A percentile compares a stretch with the other conserved stretches of the same genome.
Conservation (phyloP, 2,329 filamentous ascomycete species). For the Colletotrichum sp. region DNA sequence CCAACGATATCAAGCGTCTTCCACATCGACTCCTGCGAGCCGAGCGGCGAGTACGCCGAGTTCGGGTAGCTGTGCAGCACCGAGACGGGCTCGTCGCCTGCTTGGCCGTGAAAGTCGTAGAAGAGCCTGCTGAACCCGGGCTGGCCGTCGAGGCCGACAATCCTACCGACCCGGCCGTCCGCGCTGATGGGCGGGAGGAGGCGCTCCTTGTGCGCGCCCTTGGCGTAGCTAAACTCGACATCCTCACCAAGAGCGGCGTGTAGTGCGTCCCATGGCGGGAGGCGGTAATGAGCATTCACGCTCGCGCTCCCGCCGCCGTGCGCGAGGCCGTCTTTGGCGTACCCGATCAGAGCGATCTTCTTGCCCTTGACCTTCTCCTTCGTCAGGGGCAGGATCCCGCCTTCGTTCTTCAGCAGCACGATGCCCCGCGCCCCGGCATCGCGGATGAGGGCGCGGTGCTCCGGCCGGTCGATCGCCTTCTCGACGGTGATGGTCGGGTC, state of each 20-base stretch:
- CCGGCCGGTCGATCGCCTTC: conserved; percentile 45
- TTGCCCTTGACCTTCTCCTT: conserved; percentile 49
- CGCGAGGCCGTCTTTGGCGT: conserved; percentile 48
- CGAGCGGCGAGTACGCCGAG: conserved; percentile 29
- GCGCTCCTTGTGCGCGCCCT: conserved; percentile 22
- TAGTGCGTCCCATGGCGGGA: conserved; percentile 61
- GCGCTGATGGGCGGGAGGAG: conserved; percentile 26
- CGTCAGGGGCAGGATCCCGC: conserved; percentile 61
- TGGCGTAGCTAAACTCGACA: conserved; percentile 42
- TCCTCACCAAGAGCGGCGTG: conserved; percentile 61
- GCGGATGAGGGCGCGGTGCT: conserved; percentile 60
- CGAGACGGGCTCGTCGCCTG: conserved; percentile 25
- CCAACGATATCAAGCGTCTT: conserved; percentile 34
- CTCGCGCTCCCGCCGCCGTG: conserved; percentile 31
- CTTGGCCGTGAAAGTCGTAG: conserved; percentile 29
- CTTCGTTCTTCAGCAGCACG: conserved; percentile 75
- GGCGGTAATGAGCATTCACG: conserved; percentile 50
- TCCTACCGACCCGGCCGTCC: conserved; percentile 26
- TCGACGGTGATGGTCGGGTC: conserved; percentile 38
- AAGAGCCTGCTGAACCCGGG: conserved; percentile 35
- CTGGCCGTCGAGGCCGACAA: conserved; percentile 35
- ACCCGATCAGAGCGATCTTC: conserved; percentile 18
- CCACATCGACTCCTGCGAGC: conserved; percentile 21
- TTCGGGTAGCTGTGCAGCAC: conserved; percentile 27
- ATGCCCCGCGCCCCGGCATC: conserved; percentile 64